Evolutionary conservation across 2,329 filamentous ascomycete species (phyloP).

Genomic region (Colletotrichum australisinense): DNA sequence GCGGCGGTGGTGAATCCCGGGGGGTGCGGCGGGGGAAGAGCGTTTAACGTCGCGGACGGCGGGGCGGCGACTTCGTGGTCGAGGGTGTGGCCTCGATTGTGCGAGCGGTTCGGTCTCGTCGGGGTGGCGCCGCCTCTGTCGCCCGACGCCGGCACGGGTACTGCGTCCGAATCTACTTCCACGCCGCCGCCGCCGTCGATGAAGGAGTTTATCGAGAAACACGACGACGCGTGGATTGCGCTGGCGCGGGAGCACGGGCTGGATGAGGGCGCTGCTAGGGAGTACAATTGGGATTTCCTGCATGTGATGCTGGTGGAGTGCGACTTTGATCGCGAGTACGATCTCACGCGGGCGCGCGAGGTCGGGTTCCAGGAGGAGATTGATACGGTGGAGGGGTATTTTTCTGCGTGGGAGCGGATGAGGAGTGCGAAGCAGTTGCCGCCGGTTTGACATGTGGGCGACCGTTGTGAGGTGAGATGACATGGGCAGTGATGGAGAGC

Average conservation of each 20-base stretch:
- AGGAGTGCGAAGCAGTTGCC: constrained; percentile 34
- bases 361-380: constrained; percentile 35
- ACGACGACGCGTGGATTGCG: constrained; percentile 27
- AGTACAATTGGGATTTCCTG: constrained; percentile 12
- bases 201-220: constrained; percentile 26
- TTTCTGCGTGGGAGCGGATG: constrained; percentile 33
- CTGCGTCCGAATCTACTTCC: too few species aligned
- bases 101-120: constrained; percentile 32
- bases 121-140: constrained; percentile 9
- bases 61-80: constrained; percentile 30
- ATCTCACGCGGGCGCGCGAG: constrained; percentile 24
- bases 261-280: constrained; percentile 3
- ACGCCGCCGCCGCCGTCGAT: neutral
- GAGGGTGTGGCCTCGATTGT: constrained; percentile 34
- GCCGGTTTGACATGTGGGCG: neutral
- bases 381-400: constrained; percentile 32
- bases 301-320: constrained; percentile 36
- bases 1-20: constrained; percentile 27
- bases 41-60: constrained; percentile 36
- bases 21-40: constrained; percentile 27
- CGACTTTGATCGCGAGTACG: constrained; percentile 38
- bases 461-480: too few species aligned
- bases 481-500: too few species aligned
- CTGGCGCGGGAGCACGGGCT: constrained; percentile 29
- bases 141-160: constrained; percentile 1